A percentile compares a stretch with the other conserved stretches of the same genome.
Evolutionary conservation across 1,139 yeast species (phyloP).

Genomic region (Blastobotrys illinoisensis): DNA sequence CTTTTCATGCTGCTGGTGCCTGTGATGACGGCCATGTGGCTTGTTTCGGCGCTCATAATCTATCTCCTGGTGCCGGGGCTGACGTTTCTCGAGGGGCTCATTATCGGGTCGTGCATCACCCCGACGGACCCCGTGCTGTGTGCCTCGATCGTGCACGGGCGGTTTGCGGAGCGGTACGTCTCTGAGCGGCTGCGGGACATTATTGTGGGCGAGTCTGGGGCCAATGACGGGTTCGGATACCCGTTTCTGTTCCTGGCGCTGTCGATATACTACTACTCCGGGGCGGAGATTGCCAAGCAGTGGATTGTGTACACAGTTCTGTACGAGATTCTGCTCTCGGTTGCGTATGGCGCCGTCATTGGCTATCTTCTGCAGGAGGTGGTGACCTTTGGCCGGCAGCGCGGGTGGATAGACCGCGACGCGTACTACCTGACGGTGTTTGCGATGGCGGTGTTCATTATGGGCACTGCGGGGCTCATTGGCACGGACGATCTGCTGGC

Average conservation of each 20-base stretch:
- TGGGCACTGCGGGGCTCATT: conserved; percentile 40
- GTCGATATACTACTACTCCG: conserved; percentile 28
- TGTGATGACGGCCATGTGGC: conserved; percentile 42
- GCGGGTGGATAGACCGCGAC: conserved; percentile 40
- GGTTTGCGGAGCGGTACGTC: conserved; percentile 37
- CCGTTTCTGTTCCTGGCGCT: conserved; percentile 37
- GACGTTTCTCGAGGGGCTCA: conserved; percentile 33
- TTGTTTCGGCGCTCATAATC: conserved; percentile 36
- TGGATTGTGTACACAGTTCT: conserved; percentile 36
- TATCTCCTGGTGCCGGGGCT: conserved; percentile 33
- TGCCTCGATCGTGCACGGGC: conserved; percentile 40
- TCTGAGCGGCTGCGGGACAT: conserved; percentile 29
- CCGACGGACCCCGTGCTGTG: conserved; percentile 44
- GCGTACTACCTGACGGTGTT: conserved; percentile 67
- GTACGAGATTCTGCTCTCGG: conserved; percentile 35
- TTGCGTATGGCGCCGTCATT: conserved; percentile 32
- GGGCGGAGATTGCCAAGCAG: conserved; percentile 30
- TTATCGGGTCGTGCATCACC: conserved; percentile 40
- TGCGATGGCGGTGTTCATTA: conserved; percentile 65
- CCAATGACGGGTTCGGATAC: conserved; percentile 40
- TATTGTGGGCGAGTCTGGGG: conserved; percentile 39
- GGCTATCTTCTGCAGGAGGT: conserved; percentile 31
- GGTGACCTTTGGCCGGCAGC: conserved; percentile 24
- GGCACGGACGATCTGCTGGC: conserved; percentile 39
- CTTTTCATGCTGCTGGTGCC: conserved; percentile 35